Evolutionary conservation across 352 stramenopile species (phyloP).

Genomic region (Pythium dissotocum): DNA sequence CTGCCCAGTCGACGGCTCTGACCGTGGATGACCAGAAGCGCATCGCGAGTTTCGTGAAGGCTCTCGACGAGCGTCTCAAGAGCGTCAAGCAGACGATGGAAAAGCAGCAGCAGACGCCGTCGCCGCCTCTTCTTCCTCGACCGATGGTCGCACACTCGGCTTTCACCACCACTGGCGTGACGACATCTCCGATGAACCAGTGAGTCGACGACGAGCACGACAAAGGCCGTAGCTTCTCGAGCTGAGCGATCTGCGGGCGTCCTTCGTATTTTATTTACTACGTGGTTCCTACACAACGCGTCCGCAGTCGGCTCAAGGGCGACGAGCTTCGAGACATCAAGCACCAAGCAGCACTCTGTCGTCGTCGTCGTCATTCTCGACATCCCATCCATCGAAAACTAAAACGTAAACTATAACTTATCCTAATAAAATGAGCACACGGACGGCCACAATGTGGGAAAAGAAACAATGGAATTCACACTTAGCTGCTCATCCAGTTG

Average conservation of each 20-base stretch:
- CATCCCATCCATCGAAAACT: background rate
- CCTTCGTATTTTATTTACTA: background rate
- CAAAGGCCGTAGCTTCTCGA: too few relatives aligned
- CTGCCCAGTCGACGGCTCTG: conserved; percentile 15
- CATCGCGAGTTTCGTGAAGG: conserved; percentile 47
- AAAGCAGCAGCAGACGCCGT: conserved; percentile 13
- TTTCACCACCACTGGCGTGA: conserved; percentile 14
- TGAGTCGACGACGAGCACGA: background rate
- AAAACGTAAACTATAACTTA: conserved; percentile 12
- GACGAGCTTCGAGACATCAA: too few relatives aligned
- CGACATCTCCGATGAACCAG: conserved; percentile 14
- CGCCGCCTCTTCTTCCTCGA: conserved; percentile 15
- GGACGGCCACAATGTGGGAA: too few relatives aligned
- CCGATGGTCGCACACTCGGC: conserved; percentile 21
- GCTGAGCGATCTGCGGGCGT: background rate
- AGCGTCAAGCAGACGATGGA: conserved; percentile 38
- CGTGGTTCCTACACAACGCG: background rate
- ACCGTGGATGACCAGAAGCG: conserved; percentile 56
- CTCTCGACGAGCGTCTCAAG: conserved; percentile 52
- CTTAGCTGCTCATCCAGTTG: background rate
- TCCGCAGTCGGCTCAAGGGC: background rate
- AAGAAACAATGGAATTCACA: background rate
- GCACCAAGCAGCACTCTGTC: background rate
- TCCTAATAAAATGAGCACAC: conserved; percentile 8
- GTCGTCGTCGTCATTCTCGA: background rate